Base-by-base conservation (phyloP, 164 flowering plant species). In the Nymphaea colorata region DNA sequence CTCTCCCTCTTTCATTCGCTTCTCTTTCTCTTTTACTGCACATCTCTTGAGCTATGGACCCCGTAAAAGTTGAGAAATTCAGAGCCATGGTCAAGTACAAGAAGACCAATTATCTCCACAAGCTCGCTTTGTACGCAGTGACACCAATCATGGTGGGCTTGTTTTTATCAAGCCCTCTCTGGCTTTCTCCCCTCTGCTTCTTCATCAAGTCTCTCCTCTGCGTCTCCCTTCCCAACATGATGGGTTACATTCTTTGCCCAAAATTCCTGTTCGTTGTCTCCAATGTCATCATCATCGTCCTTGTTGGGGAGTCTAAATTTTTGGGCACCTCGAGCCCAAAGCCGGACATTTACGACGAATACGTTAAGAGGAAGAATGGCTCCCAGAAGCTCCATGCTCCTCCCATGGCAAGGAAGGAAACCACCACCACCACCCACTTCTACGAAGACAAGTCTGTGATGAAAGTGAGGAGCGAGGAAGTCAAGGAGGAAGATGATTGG, bases 301-400 rank as follows among this genome's bases (percentile, higher is more conserved):
- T 89, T 12, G 66, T 86, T 6, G 74, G 85, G 53, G 87, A 87
- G 44, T 87, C 90, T 8, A 89, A 76, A 71, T 62, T 81, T 10
- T 69, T 74, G 14, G 73, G 80, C 47, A 66, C 82, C 12, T 0
- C 66, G 15, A 67, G 79, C 10, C 63, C 77, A 10, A 66, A 79
- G 42, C 59, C 60, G 6, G 78, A 79, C 36, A 64, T 76, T 7
- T 80, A 70, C 43, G 79, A 84, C 8, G 84, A 86, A 71, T 80
- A 77, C 51, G 65, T 83, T 4, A 67, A 42, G 44, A 65, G 57
- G 18, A 72, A 69, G 59, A 71, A 47, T 64, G 74, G 62, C 45
- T 71, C 62, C 53, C 69, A 64, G 15, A 71, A 42, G 60, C 59
- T 41, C n/a, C 7, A 8, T 17, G 64, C 64, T 45, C 43, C 77